A percentile compares a stretch with the other conserved stretches of the same genome.
Conservation (phyloP, 345 rosid genomes). For the Microthlaspi erraticum region DNA sequence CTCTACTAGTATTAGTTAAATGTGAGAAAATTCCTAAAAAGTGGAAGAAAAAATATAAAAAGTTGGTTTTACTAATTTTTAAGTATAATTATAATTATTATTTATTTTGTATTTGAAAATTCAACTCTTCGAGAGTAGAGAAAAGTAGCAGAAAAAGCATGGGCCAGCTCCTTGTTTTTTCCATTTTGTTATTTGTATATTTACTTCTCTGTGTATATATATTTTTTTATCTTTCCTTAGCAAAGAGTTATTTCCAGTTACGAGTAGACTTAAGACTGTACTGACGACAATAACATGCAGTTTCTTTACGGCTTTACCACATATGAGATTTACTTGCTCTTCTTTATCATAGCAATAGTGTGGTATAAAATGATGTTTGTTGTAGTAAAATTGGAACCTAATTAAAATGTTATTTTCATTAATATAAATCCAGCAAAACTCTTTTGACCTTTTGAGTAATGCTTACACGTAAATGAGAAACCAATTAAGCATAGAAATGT, state of each 20-base stretch:
- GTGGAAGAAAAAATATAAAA: too few species aligned
- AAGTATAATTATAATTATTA: neutral
- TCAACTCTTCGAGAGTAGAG: conserved; percentile 27
- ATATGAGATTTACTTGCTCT: neutral
- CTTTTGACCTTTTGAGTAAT: conserved; percentile 13
- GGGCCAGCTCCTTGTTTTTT: conserved; percentile 38
- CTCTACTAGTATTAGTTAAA: too few species aligned
- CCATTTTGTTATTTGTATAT: conserved; percentile 3
- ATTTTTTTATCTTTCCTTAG: neutral
- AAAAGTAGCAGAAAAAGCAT: conserved; percentile 37
- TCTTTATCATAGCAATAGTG: neutral
- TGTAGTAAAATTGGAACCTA: neutral
- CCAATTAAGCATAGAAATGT: conserved; percentile 24
- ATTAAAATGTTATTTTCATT: conserved; percentile 20
- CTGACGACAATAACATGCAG: conserved; percentile 9
- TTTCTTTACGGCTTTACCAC: neutral
- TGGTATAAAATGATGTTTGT: neutral
- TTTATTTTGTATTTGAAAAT: conserved; percentile 29
- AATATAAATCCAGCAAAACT: conserved; percentile 16
- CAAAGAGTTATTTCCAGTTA: conserved; percentile 3
- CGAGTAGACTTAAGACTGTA: neutral
- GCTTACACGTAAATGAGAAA: conserved; percentile 34
- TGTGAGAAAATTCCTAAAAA: too few species aligned
- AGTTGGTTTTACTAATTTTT: too few species aligned
- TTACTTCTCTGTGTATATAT: neutral